Evolutionary conservation across 2,329 filamentous ascomycete species (phyloP).

Genomic region (Plectosphaerella plurivora): DNA sequence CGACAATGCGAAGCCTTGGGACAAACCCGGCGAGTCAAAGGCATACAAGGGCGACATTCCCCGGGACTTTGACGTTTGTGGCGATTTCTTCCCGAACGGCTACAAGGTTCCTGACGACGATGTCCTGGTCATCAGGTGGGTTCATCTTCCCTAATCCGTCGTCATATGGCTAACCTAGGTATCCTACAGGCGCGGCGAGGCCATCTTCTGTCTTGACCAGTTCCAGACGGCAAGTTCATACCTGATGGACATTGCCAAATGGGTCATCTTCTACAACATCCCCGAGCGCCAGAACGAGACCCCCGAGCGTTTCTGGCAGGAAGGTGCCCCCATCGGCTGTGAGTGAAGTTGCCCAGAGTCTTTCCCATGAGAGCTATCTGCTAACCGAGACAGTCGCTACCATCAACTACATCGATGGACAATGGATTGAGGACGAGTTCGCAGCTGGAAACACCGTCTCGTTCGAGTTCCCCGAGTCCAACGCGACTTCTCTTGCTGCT

Average conservation of each 20-base stretch:
- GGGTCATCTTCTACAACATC: constrained; percentile 7
- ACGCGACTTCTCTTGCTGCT: not conserved
- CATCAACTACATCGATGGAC: constrained; percentile 4
- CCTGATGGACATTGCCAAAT: constrained; percentile 5
- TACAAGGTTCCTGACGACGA: not conserved
- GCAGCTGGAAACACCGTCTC: not conserved
- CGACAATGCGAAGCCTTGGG: not conserved
- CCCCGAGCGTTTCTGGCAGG: constrained; percentile 3
- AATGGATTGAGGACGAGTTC: constrained; percentile 3
- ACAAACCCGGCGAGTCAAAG: not conserved
- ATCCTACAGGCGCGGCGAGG: not conserved
- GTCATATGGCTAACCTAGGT: not conserved
- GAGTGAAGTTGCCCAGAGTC: not conserved
- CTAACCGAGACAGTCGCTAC: not conserved
- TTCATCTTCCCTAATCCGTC: not conserved
- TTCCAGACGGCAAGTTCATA: not conserved
- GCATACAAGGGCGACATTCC: not conserved
- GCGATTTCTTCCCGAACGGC: not conserved
- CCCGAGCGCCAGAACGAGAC: constrained; percentile 1
- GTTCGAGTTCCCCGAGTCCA: constrained; percentile 1
- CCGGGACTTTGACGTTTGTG: constrained; percentile 1
- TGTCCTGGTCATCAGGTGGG: constrained; percentile 3
- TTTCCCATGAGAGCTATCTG: too few relatives aligned
- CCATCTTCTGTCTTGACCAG: not conserved
- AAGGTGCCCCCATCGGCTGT: constrained; percentile 4